Conservation (phyloP, 345 rosid genomes). For the Salix brachista region DNA sequence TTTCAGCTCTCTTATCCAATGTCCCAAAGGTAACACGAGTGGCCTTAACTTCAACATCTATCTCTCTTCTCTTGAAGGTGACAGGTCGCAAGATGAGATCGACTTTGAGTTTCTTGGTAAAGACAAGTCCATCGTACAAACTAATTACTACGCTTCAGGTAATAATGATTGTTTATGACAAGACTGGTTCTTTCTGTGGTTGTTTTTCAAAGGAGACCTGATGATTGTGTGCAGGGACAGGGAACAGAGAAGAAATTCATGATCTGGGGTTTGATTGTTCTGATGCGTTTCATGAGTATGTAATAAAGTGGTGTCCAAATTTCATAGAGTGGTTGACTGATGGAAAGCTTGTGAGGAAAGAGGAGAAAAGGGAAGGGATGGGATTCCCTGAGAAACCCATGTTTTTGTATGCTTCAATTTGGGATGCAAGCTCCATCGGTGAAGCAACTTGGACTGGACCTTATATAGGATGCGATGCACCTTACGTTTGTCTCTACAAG, state of each 20-base stretch:
- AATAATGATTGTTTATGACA: not conserved
- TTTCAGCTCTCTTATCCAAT: constrained; percentile 46
- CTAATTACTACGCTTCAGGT: constrained; percentile 54
- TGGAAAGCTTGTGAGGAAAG: constrained; percentile 47
- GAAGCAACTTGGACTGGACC: constrained; percentile 48
- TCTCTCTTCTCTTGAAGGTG: constrained; percentile 61
- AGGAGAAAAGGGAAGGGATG: constrained; percentile 42
- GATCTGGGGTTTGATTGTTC: constrained; percentile 52
- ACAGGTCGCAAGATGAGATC: constrained; percentile 61
- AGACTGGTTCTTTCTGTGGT: not conserved
- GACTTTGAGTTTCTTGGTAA: constrained; percentile 68
- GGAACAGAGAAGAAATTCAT: constrained; percentile 46
- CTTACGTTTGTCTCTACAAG: constrained; percentile 52
- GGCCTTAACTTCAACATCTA: constrained; percentile 67
- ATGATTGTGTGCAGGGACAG: constrained; percentile 29
- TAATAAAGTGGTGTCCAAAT: constrained; percentile 47
- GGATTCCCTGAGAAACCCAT: constrained; percentile 42
- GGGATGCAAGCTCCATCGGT: constrained; percentile 55
- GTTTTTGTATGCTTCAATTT: constrained; percentile 54
- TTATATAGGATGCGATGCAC: constrained; percentile 42
- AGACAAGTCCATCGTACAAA: constrained; percentile 44
- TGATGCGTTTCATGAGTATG: constrained; percentile 52
- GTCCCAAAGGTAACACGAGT: constrained; percentile 54
- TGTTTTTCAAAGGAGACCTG: not conserved
- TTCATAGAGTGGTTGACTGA: constrained; percentile 52